Percentiles rank a stretch among this genome's conserved stretches.
phyloP scores from a whole-genome alignment of 1,139 yeast species.

The Meyerozyma athensensis region DNA sequence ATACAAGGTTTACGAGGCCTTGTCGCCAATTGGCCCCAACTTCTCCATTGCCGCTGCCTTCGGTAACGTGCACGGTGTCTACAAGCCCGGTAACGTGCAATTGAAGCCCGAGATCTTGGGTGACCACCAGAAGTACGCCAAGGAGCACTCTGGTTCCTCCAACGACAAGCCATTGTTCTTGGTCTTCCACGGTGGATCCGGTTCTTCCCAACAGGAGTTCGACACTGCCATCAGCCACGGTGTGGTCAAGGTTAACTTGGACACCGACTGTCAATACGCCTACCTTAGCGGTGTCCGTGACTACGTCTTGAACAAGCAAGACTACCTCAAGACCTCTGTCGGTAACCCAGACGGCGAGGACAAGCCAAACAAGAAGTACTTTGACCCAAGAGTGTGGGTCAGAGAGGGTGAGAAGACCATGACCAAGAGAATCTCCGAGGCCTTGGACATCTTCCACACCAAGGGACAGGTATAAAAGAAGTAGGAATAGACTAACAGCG shows the following conservation, averaged over 20 bases:
- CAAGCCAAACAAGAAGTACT: conserved; percentile 98
- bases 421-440: conserved; percentile 78
- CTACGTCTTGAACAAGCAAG: conserved; percentile 93
- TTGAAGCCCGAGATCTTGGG: conserved; percentile 91
- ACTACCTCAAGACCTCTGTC: conserved; percentile 79
- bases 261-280: conserved; percentile 98
- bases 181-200: conserved; percentile 99
- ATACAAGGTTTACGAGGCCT: conserved; percentile 83
- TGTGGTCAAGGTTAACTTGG: conserved; percentile 98
- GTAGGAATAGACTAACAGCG: neutral
- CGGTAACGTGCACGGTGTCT: conserved; percentile 99
- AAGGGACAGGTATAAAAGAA: conserved; percentile 52
- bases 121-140: conserved; percentile 87
- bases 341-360: conserved; percentile 99
- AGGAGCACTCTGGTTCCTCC: conserved; percentile 53
- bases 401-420: conserved; percentile 99
- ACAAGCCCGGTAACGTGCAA: conserved; percentile 98
- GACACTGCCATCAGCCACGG: conserved; percentile 88
- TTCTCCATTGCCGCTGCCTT: conserved; percentile 99
- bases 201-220: conserved; percentile 89
- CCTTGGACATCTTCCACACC: conserved; percentile 84
- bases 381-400: conserved; percentile 99
- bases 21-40: conserved; percentile 90
- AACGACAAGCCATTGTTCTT: conserved; percentile 80
- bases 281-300: conserved; percentile 96